Conservation (phyloP, 768 basidiomycete species). For the Termitomyces sp. region DNA sequence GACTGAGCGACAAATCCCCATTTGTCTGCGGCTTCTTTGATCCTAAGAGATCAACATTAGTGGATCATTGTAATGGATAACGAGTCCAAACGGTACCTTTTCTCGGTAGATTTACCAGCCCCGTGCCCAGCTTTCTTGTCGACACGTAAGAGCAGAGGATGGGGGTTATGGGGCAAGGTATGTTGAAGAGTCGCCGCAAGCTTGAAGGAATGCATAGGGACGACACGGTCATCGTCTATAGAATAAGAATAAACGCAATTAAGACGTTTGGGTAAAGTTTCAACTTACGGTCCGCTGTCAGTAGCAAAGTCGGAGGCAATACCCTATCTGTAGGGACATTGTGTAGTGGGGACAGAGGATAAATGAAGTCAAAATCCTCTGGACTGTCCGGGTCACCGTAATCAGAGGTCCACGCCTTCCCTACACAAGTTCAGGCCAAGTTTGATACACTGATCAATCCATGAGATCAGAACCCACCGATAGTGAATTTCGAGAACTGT, state of each 20-base stretch:
- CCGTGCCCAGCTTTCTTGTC: constrained; percentile 83
- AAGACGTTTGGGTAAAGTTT: neutral
- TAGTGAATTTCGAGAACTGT: constrained; percentile 75
- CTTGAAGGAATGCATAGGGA: constrained; percentile 85
- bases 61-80: neutral
- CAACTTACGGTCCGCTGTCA: constrained; percentile 78
- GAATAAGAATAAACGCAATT: neutral
- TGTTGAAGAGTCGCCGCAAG: constrained; percentile 77
- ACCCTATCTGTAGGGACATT: constrained; percentile 62
- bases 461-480: constrained; percentile 41
- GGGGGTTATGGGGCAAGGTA: constrained; percentile 56
- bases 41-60: constrained; percentile 40
- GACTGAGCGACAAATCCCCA: constrained; percentile 75
- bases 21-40: constrained; percentile 69
- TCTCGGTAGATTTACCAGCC: constrained; percentile 73
- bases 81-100: constrained; percentile 40
- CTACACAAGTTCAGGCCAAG: constrained; percentile 28
- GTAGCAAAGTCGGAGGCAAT: constrained; percentile 69
- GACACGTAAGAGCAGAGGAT: constrained; percentile 74
- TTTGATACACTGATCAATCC: constrained; percentile 7
- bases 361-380: constrained; percentile 82
- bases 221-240: constrained; percentile 82
- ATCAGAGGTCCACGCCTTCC: constrained; percentile 76
- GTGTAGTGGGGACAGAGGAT: constrained; percentile 77
- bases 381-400: constrained; percentile 76